These are phyloP conservation scores for Geotrichum klebahnii DNA, from an alignment of 1,139 yeast genomes.

Conservation along the genomic window DNA sequence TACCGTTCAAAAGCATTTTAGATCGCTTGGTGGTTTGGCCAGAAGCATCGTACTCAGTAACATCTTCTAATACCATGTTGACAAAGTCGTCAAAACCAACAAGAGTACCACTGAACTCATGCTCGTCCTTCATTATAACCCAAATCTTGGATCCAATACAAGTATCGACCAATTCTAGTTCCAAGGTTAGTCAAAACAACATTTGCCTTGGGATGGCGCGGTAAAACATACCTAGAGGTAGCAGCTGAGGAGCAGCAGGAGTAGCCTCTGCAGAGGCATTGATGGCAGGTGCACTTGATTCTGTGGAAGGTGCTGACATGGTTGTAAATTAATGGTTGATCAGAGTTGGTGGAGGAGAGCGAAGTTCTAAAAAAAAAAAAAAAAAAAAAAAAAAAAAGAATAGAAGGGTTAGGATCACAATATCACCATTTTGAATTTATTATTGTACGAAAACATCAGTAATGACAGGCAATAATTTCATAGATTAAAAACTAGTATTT, in stretches of 20 bases:
- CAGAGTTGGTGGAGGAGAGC: not conserved
- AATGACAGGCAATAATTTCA: no score
- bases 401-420: no score
- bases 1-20: conserved; percentile 83
- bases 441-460: no score
- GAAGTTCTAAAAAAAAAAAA: no score
- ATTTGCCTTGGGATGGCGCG: not conserved
- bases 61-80: conserved; percentile 83
- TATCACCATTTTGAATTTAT: no score
- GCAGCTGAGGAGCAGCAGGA: conserved; percentile 7
- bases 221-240: conserved; percentile 3
- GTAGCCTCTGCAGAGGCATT: not conserved
- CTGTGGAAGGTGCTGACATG: not conserved
- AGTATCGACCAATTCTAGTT: conserved; percentile 76
- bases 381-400: no score
- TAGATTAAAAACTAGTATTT: not conserved
- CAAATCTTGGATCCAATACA: conserved; percentile 77
- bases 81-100: conserved; percentile 95
- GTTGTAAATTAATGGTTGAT: not conserved
- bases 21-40: conserved; percentile 47
- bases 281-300: not conserved
- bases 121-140: conserved; percentile 67
- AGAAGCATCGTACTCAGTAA: conserved; percentile 54
- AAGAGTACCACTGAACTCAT: conserved; percentile 78
- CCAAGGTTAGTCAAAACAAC: not conserved